phyloP scores from a whole-genome alignment of 306 rosid species.

The Cucumis hystrix region DNA sequence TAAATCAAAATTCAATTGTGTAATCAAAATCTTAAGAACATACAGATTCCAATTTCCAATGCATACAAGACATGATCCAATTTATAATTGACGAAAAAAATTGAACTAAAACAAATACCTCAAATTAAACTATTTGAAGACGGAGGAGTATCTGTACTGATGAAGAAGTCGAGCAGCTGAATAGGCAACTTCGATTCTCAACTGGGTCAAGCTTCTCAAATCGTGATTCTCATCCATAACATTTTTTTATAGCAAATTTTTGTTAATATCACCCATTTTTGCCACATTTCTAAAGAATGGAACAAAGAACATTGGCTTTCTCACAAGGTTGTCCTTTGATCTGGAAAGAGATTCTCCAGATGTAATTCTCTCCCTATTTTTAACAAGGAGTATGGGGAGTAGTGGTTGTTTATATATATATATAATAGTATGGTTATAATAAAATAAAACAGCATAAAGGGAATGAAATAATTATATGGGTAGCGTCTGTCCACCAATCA shows the following conservation, averaged over 20 bases:
- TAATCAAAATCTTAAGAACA: neutral
- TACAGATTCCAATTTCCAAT: neutral
- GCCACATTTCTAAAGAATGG: no score
- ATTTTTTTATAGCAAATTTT: no score
- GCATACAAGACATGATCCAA: neutral
- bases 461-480: neutral
- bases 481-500: neutral
- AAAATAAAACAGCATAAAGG: neutral
- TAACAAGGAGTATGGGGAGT: no score
- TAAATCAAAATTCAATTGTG: neutral
- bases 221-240: no score
- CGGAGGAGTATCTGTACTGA: neutral
- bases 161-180: neutral
- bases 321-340: no score
- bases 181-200: neutral
- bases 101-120: neutral
- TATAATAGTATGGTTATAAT: neutral
- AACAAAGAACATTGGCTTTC: no score
- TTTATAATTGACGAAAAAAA: neutral
- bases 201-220: no score
- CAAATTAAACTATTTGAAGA: neutral
- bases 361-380: no score
- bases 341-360: no score
- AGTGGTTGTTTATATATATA: neutral
- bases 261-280: no score